Evolutionary conservation across 2,329 filamentous ascomycete species (phyloP).

Genomic region (Acrocalymma vagum): DNA sequence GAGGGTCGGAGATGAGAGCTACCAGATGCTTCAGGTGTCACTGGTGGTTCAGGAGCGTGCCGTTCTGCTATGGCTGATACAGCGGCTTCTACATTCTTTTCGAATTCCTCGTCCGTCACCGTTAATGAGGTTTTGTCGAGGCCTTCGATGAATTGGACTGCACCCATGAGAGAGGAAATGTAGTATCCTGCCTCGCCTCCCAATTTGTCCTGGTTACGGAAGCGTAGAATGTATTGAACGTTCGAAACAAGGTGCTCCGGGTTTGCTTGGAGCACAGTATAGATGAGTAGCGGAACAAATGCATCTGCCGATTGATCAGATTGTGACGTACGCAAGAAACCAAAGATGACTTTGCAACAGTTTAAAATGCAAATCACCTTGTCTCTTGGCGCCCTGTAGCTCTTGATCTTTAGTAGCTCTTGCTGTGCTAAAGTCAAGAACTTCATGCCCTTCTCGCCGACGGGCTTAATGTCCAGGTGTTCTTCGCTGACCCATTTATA

Average conservation of each 20-base stretch:
- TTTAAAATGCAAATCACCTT: slow-evolving; percentile 99
- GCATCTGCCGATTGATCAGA: slow-evolving; percentile 95
- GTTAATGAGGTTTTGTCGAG: slow-evolving; percentile 94
- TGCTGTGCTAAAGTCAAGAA: slow-evolving; percentile 91
- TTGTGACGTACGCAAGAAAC: slow-evolving; percentile 89
- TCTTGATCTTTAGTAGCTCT: slow-evolving; percentile 95
- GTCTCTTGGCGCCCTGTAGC: slow-evolving; percentile 94
- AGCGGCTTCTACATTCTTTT: slow-evolving; percentile 93
- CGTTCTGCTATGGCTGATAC: slow-evolving; percentile 96
- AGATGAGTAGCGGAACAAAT: slow-evolving; percentile 90
- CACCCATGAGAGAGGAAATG: slow-evolving; percentile 93
- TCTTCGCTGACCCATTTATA: slow-evolving; percentile 95
- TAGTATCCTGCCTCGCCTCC: slow-evolving; percentile 99
- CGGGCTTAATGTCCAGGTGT: slow-evolving; percentile 88
- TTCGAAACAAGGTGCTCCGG: slow-evolving; percentile 96
- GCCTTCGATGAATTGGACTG: slow-evolving; percentile 95
- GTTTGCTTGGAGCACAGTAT: slow-evolving; percentile 92
- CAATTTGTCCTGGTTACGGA: slow-evolving; percentile 96
- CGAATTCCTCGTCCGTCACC: slow-evolving; percentile 94
- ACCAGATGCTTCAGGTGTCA: slow-evolving; percentile 22
- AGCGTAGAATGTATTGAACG: slow-evolving; percentile 96
- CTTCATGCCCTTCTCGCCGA: slow-evolving; percentile 84
- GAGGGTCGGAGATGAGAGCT: slow-evolving; percentile 22
- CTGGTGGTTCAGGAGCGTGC: slow-evolving; percentile 65
- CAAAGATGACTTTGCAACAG: slow-evolving; percentile 99